Percentiles rank a stretch among this genome's conserved stretches.
Conservation (phyloP, 441 rosid species). For the Populus trichocarpa region DNA sequence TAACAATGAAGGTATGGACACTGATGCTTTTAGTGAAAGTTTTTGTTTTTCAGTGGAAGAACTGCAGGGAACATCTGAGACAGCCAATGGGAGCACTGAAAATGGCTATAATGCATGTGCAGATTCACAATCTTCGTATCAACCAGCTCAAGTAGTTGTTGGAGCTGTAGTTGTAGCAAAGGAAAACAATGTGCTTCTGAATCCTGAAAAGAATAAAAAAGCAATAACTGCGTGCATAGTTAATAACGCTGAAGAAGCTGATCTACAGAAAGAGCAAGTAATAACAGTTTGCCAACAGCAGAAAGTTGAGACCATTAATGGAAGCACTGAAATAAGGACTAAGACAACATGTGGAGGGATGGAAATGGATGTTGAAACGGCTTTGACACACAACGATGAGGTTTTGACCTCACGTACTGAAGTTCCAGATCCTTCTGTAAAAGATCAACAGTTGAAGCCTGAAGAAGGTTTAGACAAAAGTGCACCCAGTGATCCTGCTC, state of each 20-base stretch:
- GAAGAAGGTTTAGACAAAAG: slow-evolving; percentile 10
- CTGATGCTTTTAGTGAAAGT: slow-evolving; percentile 38
- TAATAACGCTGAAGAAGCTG: slow-evolving; percentile 19
- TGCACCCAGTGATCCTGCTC: slow-evolving; percentile 6
- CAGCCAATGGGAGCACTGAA: slow-evolving; percentile 34
- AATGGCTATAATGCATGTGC: slow-evolving; percentile 34
- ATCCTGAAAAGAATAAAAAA: slow-evolving; percentile 13
- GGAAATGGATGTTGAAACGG: slow-evolving; percentile 23
- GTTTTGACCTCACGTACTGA: slow-evolving; percentile 6
- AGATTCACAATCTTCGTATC: slow-evolving; percentile 29
- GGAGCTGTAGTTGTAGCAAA: slow-evolving; percentile 27
- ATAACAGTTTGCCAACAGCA: neutral
- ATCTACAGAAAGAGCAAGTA: slow-evolving; percentile 16
- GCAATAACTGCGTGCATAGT: slow-evolving; percentile 4
- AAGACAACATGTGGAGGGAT: neutral
- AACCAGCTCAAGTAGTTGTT: slow-evolving; percentile 23
- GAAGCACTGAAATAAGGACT: slow-evolving; percentile 8
- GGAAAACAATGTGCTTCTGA: slow-evolving; percentile 20
- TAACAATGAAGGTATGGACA: slow-evolving; percentile 39
- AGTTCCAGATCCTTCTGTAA: slow-evolving; percentile 16
- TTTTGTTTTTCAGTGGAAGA: slow-evolving; percentile 47
- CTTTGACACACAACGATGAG: slow-evolving; percentile 17
- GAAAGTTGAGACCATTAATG: slow-evolving; percentile 19
- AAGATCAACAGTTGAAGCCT: slow-evolving; percentile 12
- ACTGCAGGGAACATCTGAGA: slow-evolving; percentile 30